These are phyloP conservation scores for Ganoderma sp. DNA, from an alignment of 1,284 basidiomycete species.

Conservation along the genomic window DNA sequence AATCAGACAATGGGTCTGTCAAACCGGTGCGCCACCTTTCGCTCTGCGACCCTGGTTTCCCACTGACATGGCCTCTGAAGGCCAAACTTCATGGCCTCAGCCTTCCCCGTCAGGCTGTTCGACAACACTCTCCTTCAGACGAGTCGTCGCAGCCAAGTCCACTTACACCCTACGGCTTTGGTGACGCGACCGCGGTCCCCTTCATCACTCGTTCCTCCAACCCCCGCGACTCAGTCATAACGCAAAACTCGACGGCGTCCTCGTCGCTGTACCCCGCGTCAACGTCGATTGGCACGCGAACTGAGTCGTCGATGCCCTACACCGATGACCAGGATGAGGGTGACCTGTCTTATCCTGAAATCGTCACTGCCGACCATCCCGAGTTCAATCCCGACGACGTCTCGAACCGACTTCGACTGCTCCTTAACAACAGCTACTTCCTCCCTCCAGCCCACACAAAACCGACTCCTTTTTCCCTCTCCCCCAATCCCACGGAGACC, in stretches of 20 bases:
- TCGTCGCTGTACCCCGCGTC: constrained; percentile 80
- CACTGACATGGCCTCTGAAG: constrained; percentile 24
- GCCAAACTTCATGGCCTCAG: constrained; percentile 43
- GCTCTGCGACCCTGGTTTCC: constrained; percentile 9
- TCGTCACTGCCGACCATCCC: constrained; percentile 45
- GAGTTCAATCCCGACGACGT: constrained; percentile 80
- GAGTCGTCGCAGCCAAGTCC: constrained; percentile 46
- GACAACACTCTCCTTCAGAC: constrained; percentile 40
- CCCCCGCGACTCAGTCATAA: constrained; percentile 56
- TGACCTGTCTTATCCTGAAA: constrained; percentile 53
- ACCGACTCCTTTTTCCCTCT: constrained; percentile 67
- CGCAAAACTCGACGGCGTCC: constrained; percentile 61
- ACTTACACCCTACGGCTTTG: constrained; percentile 41
- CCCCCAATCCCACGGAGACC: constrained; percentile 43
- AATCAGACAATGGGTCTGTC: constrained; percentile 38
- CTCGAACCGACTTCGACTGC: constrained; percentile 76
- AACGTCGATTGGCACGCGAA: constrained; percentile 58
- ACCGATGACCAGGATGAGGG: constrained; percentile 54
- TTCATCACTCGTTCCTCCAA: constrained; percentile 35
- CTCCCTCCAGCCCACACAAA: constrained; percentile 84
- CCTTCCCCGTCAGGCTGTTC: constrained; percentile 45
- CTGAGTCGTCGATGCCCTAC: constrained; percentile 60
- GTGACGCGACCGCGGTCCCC: constrained; percentile 35
- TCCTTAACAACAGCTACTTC: constrained; percentile 84
- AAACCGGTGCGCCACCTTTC: constrained; percentile 32